phyloP scores from a whole-genome alignment of 192 early-diverging fungal genomes.

The Mortierella antarctica region DNA sequence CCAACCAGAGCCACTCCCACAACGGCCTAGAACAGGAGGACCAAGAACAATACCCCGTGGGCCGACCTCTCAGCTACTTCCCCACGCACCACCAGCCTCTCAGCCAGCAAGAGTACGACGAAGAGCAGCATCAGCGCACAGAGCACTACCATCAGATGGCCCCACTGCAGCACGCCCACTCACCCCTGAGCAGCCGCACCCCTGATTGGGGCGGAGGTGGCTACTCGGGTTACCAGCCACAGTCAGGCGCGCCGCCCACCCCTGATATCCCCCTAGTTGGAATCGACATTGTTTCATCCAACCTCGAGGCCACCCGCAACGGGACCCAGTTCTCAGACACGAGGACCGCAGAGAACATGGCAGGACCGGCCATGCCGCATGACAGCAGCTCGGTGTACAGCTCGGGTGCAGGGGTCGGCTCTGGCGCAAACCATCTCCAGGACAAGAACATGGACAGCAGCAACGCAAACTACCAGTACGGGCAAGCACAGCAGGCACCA shows the following conservation, averaged over 20 bases:
- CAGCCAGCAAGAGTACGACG: constrained; percentile 45
- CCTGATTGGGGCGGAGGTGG: constrained; percentile 28
- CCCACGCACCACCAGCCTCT: constrained; percentile 50
- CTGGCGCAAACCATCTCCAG: background rate
- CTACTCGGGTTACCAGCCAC: constrained; percentile 29
- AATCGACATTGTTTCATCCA: constrained; percentile 46
- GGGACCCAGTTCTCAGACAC: constrained; percentile 35
- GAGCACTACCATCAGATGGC: constrained; percentile 38
- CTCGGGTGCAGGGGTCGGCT: constrained; percentile 18
- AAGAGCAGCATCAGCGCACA: constrained; percentile 20
- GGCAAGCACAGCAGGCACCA: background rate
- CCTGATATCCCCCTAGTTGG: constrained; percentile 40
- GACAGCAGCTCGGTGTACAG: background rate
- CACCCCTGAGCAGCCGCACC: constrained; percentile 32
- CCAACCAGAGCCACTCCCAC: constrained; percentile 1
- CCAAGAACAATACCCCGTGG: constrained; percentile 39
- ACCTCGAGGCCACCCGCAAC: constrained; percentile 23
- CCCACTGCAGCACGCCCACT: constrained; percentile 28
- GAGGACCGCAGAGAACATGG: constrained; percentile 29
- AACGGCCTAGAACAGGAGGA: constrained; percentile 13
- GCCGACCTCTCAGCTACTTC: constrained; percentile 49
- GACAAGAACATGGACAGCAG: background rate
- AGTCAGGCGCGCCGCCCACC: background rate
- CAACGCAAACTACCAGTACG: constrained; percentile 1
- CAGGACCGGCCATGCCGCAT: background rate